phyloP scores from a whole-genome alignment of 2,329 filamentous ascomycete genomes.

The Hypoxylon rubiginosum region DNA sequence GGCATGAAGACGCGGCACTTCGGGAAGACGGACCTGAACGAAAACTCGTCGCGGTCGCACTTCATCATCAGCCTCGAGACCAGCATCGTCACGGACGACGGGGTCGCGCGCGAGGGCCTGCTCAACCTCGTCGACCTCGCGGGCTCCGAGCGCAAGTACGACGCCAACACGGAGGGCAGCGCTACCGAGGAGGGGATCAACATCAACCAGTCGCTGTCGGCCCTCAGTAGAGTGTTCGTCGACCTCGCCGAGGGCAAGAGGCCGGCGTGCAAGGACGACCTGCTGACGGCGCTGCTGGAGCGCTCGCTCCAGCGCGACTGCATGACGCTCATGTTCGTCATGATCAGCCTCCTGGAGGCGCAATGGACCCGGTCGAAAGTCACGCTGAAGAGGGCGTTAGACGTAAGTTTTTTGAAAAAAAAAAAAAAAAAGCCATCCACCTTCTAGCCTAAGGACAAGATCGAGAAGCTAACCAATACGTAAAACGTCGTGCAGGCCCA shows the following conservation, averaged over 20 bases:
- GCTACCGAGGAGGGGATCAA: slow-evolving; percentile 39
- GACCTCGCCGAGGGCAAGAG: slow-evolving; percentile 27
- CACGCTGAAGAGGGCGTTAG: slow-evolving; percentile 32
- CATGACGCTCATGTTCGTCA: slow-evolving; percentile 51
- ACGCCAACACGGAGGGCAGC: slow-evolving; percentile 36
- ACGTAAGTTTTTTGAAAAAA: too few relatives aligned
- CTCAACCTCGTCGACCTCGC: slow-evolving; percentile 96
- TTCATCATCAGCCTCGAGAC: slow-evolving; percentile 92
- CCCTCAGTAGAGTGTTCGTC: slow-evolving; percentile 34
- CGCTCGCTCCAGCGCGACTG: slow-evolving; percentile 42
- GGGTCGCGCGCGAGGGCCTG: slow-evolving; percentile 84
- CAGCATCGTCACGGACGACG: slow-evolving; percentile 62
- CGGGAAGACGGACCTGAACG: slow-evolving; percentile 92
- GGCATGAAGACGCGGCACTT: slow-evolving; percentile 89
- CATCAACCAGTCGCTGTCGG: slow-evolving; percentile 46
- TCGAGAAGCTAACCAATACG: too few relatives aligned
- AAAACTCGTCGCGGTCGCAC: slow-evolving; percentile 90
- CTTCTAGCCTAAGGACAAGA: too few relatives aligned
- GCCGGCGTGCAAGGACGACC: slow-evolving; percentile 35
- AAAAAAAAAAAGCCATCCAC: too few relatives aligned
- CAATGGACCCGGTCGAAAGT: slow-evolving; percentile 35
- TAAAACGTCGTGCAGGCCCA: slow-evolving; percentile 17
- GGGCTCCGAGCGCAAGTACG: slow-evolving; percentile 74
- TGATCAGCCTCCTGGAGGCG: slow-evolving; percentile 44
- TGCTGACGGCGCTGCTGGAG: slow-evolving; percentile 44